Base-by-base conservation (phyloP, 148 eudicot species). In the Talinum fruticosum region DNA sequence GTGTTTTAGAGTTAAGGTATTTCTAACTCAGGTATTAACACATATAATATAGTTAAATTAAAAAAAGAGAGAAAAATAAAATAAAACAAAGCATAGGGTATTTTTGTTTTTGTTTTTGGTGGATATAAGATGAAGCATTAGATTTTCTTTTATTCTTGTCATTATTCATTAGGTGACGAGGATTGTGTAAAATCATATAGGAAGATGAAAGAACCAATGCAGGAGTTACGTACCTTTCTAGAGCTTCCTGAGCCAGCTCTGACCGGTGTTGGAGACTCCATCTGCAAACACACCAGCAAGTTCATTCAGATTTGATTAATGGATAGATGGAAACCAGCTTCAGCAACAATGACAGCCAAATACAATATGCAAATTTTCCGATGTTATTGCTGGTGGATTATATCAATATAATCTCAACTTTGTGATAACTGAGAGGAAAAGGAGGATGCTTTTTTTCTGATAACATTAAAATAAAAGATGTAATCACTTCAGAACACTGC, bases 191-290 rank as follows among this genome's bases (percentile, higher is more conserved):
- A 32, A 47, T 32, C 33, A 69, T 19, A n/a, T 28, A 72, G 4
- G 0, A 71, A 18, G 29, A 35, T 44, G 28, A 67, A 57, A 67
- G 76, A 0, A 29, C 36, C 35, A 10, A 26, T 18, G 57, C n/a
- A 34, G 24, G 54, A 82, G 53, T 57, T 16, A 79, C 80, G 61
- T 71, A 94, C 98, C 98, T 94, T 94, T 70, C 98, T 83, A 49
- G 98, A 90, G 62, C 90, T 88, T 83, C 95, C 98, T 78, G 95
- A 94, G 76, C 98, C 90, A 84, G 91, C 81, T 78, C 88, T 86
- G 74, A 91, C 80, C 36, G 90, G 88, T 47, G 86, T 79, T 73
- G 93, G 87, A 79, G 87, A 84, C 79, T 88, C 84, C 80, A 88
- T 53, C 98, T 94, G 85, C 75, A 77, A 79, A 78, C 67, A 87